Base-by-base conservation (phyloP, 495 filamentous ascomycete species). In the Daldinia concentrica region DNA sequence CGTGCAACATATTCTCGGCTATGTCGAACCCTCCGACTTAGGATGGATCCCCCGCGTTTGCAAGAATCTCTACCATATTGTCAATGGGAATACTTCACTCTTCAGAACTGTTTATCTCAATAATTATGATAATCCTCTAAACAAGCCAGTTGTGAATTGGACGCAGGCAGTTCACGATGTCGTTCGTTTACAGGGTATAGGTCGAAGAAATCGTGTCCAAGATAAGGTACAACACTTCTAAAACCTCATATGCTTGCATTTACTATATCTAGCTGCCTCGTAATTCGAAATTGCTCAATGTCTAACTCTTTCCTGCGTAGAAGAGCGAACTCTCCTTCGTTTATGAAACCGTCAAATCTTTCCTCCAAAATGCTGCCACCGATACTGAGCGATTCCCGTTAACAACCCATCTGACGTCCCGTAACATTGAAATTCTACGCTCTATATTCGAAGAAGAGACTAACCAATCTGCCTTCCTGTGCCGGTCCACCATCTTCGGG, bases 21-120 rank as follows among this genome's bases (percentile, higher is more conserved):
- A 84, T 58, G 75, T 87, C n/a, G 78, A 86, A n/a, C 85, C 86
- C 1, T 66, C 77, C 32, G 88, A 89, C 65, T 68, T 91, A 32
- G 79, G 77, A 0, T 56, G 71, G n/a, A 64, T 89, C 17, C 74
- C 81, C 37, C 74, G 59, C 58, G 83, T 82, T 54, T 89, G 85
- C 69, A 85, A 79, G 60, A 69, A 43, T 19, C 76, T 90, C 29
- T 71, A 86, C 58, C 64, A 74, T 61, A 83, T 83, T 66, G 75
- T 90, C 54, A 79, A 76, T 19, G 80, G 77, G 29, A 89, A 91
- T 75, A 43, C 69, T 4, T 66, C 82, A 8, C 77, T 91, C 15
- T 87, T 81, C 65, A 86, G 84, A 66, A 78, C 82, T 11, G 72
- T 88, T 9, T 91, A 89, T 73, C 77, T 85, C 17, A 76, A 76